A percentile compares a stretch with the other conserved stretches of the same genome.
Conservation (phyloP, 345 rosid genomes). For the Luvunga scandens region DNA sequence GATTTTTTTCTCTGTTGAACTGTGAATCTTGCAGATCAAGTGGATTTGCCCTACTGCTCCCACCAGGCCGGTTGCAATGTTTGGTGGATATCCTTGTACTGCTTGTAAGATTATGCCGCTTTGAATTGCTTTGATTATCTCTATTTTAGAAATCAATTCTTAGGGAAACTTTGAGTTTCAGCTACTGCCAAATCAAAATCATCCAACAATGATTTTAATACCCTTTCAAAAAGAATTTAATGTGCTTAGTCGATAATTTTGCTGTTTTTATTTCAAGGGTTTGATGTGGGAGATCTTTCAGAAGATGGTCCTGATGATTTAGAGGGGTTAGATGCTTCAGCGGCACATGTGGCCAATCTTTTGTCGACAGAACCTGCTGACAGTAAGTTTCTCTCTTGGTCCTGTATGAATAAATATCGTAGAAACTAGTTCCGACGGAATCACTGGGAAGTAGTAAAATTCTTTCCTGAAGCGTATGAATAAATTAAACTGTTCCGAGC, state of each 20-base stretch:
- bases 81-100: conserved; percentile 77
- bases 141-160: neutral
- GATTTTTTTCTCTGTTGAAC: conserved; percentile 2
- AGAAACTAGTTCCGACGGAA: neutral
- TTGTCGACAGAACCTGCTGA: conserved; percentile 70
- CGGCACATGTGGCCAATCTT: conserved; percentile 73
- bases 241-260: neutral
- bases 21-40: conserved; percentile 46
- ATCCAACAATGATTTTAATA: neutral
- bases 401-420: neutral
- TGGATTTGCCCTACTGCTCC: conserved; percentile 95
- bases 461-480: neutral
- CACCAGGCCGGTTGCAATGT: conserved; percentile 56
- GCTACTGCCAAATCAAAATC: neutral
- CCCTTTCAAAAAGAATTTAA: neutral
- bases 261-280: conserved; percentile 42
- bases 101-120: conserved; percentile 56
- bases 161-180: neutral
- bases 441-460: neutral
- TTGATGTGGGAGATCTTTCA: conserved; percentile 61
- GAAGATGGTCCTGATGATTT: conserved; percentile 68
- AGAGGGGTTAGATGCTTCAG: conserved; percentile 79
- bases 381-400: conserved; percentile 36
- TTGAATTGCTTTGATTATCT: neutral
- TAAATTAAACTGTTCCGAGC: neutral